Evolutionary conservation across 148 eudicot genomes (phyloP), one percentile per base, ranked within the genome.

Genomic region (Persicaria maculosa): DNA sequence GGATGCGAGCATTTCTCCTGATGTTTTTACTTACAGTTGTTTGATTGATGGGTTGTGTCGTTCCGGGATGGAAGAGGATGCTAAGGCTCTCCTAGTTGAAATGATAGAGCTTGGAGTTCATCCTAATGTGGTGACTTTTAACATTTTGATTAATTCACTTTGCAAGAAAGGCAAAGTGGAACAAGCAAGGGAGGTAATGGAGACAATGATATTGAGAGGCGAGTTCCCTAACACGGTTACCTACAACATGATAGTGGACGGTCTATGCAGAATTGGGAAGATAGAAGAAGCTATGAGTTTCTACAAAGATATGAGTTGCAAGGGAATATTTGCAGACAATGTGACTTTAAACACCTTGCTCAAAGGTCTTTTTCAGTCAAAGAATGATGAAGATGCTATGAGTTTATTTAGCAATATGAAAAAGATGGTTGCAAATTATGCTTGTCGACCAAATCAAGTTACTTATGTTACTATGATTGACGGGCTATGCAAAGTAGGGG

Each of bases 401-500:
- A 15, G 57, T 53, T 15, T 53, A 53, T 53, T 53, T 1, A 53
- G 14, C 15, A 15, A 15, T n/a, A 15, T 53, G 57, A 53, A 53
- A 53, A 53, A 14, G 54, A 50, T 12, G 16, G 54, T 9, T 12
- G 15, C 14, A 15, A 15, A 53, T 53, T n/a, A 17, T 53, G 19
- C 19, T 15, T 53, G 57, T 14, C 5, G 57, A 14, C 57, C 57
- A 53, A 5, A 53, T 15, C 57, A 15, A 14, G 17, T 4, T 15
- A 53, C 57, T 53, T 82, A 73, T 64, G 58, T 4, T 54, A 76
- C 59, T 20, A 40, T 85, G 47, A 77, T 84, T 7, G 79, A 82
- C 6, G 64, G 80, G 19, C 80, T 81, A 11, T 80, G 80, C 76
- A 80, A 82, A 74, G 74, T 59, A 15, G 77, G 71, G 68, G 9